phyloP scores from a whole-genome alignment of 2,329 filamentous ascomycete species.

The Seiridium unicorne region DNA sequence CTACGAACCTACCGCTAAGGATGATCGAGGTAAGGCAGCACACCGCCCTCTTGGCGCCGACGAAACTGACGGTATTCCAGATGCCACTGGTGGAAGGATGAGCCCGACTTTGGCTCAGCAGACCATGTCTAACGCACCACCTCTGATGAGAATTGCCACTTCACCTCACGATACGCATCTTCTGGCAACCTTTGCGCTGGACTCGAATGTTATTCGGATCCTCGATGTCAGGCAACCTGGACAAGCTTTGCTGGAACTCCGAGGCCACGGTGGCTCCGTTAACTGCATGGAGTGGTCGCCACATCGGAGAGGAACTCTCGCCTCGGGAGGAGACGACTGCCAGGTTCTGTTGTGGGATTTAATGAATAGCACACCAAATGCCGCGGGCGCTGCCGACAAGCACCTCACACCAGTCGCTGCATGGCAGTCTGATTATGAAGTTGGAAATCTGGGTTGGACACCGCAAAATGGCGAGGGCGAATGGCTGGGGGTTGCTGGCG shows the following conservation, averaged over 20 bases:
- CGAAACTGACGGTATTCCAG: constrained; percentile 24
- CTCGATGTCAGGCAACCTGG: constrained; percentile 95
- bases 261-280: constrained; percentile 79
- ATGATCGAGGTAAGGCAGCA: constrained; percentile 56
- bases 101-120: constrained; percentile 76
- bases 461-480: constrained; percentile 74
- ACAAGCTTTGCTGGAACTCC: constrained; percentile 89
- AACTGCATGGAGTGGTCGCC: constrained; percentile 98
- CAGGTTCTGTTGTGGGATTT: constrained; percentile 94
- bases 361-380: constrained; percentile 59
- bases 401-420: constrained; percentile 68
- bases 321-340: constrained; percentile 88
- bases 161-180: constrained; percentile 95
- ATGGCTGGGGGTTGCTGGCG: constrained; percentile 81
- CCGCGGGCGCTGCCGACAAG: constrained; percentile 51
- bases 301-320: constrained; percentile 78
- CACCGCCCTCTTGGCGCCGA: background rate
- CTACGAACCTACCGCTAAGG: constrained; percentile 92
- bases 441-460: constrained; percentile 83
- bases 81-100: constrained; percentile 60
- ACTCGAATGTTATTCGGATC: constrained; percentile 89
- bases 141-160: constrained; percentile 77
- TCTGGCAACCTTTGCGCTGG: constrained; percentile 93
- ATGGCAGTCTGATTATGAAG: constrained; percentile 86
- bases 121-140: constrained; percentile 74